Evolutionary conservation across 2,329 filamentous ascomycete species (phyloP).

Genomic region (Aspergillus pseudotamarii): DNA sequence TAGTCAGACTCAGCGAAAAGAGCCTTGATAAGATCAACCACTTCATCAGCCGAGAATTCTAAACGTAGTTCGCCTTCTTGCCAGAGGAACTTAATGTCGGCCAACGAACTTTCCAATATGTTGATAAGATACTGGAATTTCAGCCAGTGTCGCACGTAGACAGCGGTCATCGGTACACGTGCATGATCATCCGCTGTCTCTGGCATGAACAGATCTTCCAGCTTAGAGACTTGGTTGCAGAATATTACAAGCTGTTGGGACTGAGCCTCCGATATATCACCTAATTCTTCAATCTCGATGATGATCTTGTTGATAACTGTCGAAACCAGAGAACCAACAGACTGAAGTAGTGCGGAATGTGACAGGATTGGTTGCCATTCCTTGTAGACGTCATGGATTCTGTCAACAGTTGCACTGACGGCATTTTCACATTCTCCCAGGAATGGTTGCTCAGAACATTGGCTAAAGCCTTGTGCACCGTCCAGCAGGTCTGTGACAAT

Average conservation of each 20-base stretch:
- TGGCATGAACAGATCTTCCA: constrained; percentile 60
- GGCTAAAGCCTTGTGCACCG: constrained; percentile 63
- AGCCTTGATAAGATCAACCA: constrained; percentile 65
- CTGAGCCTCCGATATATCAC: constrained; percentile 66
- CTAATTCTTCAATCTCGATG: constrained; percentile 63
- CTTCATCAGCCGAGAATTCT: constrained; percentile 64
- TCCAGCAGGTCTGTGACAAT: constrained; percentile 65
- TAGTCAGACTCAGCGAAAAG: constrained; percentile 66
- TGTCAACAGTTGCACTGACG: constrained; percentile 59
- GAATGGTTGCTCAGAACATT: constrained; percentile 62
- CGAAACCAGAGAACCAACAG: constrained; percentile 60
- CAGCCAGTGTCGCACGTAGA: constrained; percentile 66
- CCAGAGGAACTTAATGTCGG: constrained; percentile 69
- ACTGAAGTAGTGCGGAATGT: constrained; percentile 63
- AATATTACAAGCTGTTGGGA: constrained; percentile 61
- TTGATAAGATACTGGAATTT: constrained; percentile 67
- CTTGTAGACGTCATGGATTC: constrained; percentile 58
- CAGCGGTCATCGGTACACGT: constrained; percentile 56
- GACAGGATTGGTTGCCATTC: constrained; percentile 63
- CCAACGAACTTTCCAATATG: constrained; percentile 64
- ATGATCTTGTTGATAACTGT: constrained; percentile 63
- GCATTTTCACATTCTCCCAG: constrained; percentile 63
- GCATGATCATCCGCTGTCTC: constrained; percentile 37
- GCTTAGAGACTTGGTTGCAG: constrained; percentile 57
- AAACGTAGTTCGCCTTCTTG: constrained; percentile 64